phyloP scores from a whole-genome alignment of 108 stramenopile species.

The Heterococcus sp. region DNA sequence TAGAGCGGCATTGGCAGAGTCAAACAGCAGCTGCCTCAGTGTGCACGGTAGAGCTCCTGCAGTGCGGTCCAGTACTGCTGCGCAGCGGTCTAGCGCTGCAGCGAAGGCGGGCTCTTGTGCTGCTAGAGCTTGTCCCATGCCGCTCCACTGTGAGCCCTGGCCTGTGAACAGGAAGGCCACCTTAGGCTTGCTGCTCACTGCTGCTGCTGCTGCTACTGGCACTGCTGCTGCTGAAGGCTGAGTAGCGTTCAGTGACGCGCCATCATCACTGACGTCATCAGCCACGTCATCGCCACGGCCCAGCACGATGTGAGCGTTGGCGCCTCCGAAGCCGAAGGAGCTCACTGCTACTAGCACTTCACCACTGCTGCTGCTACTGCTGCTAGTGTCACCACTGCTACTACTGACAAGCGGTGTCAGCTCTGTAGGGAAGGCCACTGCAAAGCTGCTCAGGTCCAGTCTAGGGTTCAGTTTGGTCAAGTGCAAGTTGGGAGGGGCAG shows the following conservation, averaged over 20 bases:
- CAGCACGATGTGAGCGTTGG: constrained; percentile 52
- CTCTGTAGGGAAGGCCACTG: constrained; percentile 9
- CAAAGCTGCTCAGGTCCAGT: constrained; percentile 20
- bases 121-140: constrained; percentile 49
- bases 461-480: constrained; percentile 38
- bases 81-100: constrained; percentile 32
- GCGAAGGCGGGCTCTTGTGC: constrained; percentile 27
- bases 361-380: background rate
- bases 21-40: constrained; percentile 30
- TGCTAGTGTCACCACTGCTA: background rate
- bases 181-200: constrained; percentile 1
- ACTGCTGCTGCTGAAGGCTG: background rate
- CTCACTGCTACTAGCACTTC: constrained; percentile 44
- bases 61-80: constrained; percentile 6
- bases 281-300: background rate
- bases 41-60: constrained; percentile 18
- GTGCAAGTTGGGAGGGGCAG: constrained; percentile 49
- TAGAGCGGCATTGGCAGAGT: constrained; percentile 1
- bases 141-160: constrained; percentile 51
- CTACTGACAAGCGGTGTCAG: constrained; percentile 8
- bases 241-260: no score
- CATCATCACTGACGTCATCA: background rate
- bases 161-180: constrained; percentile 54
- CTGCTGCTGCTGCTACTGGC: constrained; percentile 5
- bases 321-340: constrained; percentile 58